Evolutionary conservation across 2,329 filamentous ascomycete genomes (phyloP), one percentile per base, ranked within the genome.

Genomic region (Thielaviopsis cerberus): DNA sequence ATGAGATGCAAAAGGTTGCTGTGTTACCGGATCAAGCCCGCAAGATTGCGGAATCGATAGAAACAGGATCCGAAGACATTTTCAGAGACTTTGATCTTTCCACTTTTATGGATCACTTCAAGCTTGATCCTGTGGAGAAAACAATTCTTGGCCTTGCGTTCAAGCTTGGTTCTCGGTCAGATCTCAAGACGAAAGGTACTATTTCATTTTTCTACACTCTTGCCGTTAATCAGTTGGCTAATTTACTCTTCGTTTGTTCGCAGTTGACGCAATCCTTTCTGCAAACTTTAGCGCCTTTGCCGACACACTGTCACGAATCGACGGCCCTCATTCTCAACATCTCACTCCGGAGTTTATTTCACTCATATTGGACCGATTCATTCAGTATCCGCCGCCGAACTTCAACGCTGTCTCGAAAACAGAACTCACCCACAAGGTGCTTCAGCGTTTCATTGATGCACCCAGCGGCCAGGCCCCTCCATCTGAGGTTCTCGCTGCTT

Each of bases 31-130:
- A 89, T 59, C 88, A 96, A 73, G 86, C 90, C 55, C 79, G 81
- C 65, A 94, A 88, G 71, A 94, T 98, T 67, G 90, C 91, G 61
- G 90, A 97, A 69, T 86, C 90, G 22, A 85, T 98, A 67, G 90
- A 96, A 70, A 85, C 83, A 1, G 87, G 83, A 22, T 91, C 92
- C 64, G 89, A 92, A 65, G 91, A 98, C 65, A 81, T 95, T 61
- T 96, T 95, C 69, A 85, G 89, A 59, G 91, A 97, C 68, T 96
- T 98, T 66, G 91, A 98, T 68, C 78, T 98, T n/a, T 86, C 87
- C 1, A 87, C 86, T 1, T 97, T 98, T 68, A 83, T 97, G 76
- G 86, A 94, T 63, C 90, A 97, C 69, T 98, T 98, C 75, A 89
- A 90, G 68, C 77, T 96, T 57, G 90, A 96, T 71, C 82, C 88